Base-by-base conservation (phyloP, 495 filamentous ascomycete species). In the Aspergillus sclerotiicarbonarius region DNA sequence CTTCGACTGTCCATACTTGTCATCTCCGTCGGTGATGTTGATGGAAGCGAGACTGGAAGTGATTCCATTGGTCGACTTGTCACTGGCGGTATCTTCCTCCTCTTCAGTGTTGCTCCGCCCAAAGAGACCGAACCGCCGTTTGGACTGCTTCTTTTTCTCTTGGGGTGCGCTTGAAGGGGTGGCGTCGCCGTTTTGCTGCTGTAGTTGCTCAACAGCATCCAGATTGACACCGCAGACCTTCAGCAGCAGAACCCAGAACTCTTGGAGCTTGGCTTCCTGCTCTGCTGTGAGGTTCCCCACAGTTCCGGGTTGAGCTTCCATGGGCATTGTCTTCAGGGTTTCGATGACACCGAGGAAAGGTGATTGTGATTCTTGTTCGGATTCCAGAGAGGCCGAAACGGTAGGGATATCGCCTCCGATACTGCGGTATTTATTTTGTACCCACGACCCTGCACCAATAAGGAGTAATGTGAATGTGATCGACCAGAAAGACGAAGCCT, bases 1-100 rank as follows among this genome's bases (percentile, higher is more conserved):
- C 76, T 93, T 93, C 5, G 82, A 88, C 67, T 93, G 90, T 30
- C 91, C 91, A 71, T 95, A 92, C 76, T 98, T 98, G 73, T 98
- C 95, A 56, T 96, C 88, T 21, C 79, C 79, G 19, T 90, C 87
- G 35, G 73, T 75, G 58, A 76, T 65, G 41, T 52, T 65, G 57
- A 79, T 63, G 59, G 65, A 49, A 16, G 70, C 53, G 30, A 71
- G 39, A 48, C 64, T 67, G 13, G 73, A 63, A 13, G 71, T 58
- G 13, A 76, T 60, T 1, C 70, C 68, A 45, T 66, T 74, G 25
- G 65, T 65, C 2, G 81, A 64, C 4, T 68, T 57, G 0, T 51
- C 43, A 39, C 62, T 68, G 13, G 68, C 63, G 1, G 65, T 66
- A 59, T 82, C 73, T 6, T 87, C 81, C 54, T 86, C 81, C 56